A percentile compares a stretch with the other conserved stretches of the same genome.
These are phyloP conservation scores for Mercurialis annua DNA, from an alignment of 345 rosid species.

Conservation along the genomic window DNA sequence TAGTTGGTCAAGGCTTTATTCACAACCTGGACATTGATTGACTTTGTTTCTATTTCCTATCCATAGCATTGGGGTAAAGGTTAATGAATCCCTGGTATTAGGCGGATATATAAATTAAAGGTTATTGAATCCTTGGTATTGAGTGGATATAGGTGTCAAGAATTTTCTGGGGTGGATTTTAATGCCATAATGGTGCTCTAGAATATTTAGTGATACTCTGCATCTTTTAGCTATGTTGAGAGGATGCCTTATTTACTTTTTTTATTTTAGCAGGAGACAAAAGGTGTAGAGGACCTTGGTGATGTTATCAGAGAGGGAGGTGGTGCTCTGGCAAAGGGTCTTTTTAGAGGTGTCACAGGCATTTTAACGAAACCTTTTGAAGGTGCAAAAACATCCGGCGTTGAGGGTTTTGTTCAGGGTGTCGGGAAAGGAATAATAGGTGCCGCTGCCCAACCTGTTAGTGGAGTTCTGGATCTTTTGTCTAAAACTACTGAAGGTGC, in stretches of 20 bases:
- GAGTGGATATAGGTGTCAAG: neutral
- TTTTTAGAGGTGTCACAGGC: constrained; percentile 97
- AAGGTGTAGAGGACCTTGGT: constrained; percentile 94
- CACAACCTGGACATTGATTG: neutral
- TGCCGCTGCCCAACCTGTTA: constrained; percentile 98
- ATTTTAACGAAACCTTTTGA: constrained; percentile 96
- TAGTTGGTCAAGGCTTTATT: neutral
- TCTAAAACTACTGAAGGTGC: constrained; percentile 99
- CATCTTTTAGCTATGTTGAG: constrained; percentile 3
- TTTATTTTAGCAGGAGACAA: constrained; percentile 67
- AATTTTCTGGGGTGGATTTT: neutral
- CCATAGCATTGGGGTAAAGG: neutral
- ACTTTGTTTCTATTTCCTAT: neutral
- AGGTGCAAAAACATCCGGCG: constrained; percentile 95
- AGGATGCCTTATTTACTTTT: constrained; percentile 8
- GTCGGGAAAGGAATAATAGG: constrained; percentile 98
- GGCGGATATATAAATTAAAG: no score
- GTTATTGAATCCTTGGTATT: neutral
- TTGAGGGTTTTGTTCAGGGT: constrained; percentile 97
- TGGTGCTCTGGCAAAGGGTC: constrained; percentile 96
- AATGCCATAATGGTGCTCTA: neutral
- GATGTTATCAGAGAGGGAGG: constrained; percentile 98
- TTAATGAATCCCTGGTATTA: neutral
- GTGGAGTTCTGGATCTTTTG: constrained; percentile 96
- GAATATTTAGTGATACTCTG: neutral